phyloP scores from a whole-genome alignment of 495 filamentous ascomycete species.

The Penicillium alfredii region DNA sequence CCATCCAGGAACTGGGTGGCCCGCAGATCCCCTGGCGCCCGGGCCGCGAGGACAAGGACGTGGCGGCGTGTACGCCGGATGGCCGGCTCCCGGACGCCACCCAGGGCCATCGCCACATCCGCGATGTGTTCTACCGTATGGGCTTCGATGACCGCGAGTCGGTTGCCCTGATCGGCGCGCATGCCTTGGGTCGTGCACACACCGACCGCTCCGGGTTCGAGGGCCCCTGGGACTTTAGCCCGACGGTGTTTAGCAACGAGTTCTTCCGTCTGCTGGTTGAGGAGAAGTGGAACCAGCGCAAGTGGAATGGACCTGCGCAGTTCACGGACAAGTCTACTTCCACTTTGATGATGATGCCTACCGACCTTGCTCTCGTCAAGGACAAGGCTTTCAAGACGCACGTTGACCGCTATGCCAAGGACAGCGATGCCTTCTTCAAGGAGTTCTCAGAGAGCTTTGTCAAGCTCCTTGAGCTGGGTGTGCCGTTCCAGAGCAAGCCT shows the following conservation, averaged over 20 bases:
- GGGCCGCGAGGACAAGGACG: conserved; percentile 75
- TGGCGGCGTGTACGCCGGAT: conserved; percentile 86
- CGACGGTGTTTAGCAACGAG: conserved; percentile 90
- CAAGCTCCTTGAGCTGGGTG: conserved; percentile 90
- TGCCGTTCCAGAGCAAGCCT: conserved; percentile 71
- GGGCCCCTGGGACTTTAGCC: conserved; percentile 95
- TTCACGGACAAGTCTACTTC: conserved; percentile 79
- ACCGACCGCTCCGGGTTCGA: conserved; percentile 80
- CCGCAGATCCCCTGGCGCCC: conserved; percentile 85
- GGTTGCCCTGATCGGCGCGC: conserved; percentile 82
- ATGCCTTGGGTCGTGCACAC: conserved; percentile 92
- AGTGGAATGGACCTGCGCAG: conserved; percentile 89
- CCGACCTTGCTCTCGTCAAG: conserved; percentile 80
- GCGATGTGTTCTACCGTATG: conserved; percentile 93
- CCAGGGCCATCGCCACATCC: conserved; percentile 76
- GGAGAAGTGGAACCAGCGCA: conserved; percentile 88
- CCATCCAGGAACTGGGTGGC: conserved; percentile 93
- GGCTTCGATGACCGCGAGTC: conserved; percentile 98
- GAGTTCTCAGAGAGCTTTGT: conserved; percentile 75
- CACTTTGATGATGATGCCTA: conserved; percentile 94
- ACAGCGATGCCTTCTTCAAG: conserved; percentile 87
- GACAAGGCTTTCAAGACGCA: conserved; percentile 82
- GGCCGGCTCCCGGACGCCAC: conserved; percentile 88
- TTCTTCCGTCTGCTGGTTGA: conserved; percentile 81
- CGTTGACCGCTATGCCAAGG: conserved; percentile 87